Base-by-base conservation (phyloP, 164 flowering plant genomes). In the Piper betle region DNA sequence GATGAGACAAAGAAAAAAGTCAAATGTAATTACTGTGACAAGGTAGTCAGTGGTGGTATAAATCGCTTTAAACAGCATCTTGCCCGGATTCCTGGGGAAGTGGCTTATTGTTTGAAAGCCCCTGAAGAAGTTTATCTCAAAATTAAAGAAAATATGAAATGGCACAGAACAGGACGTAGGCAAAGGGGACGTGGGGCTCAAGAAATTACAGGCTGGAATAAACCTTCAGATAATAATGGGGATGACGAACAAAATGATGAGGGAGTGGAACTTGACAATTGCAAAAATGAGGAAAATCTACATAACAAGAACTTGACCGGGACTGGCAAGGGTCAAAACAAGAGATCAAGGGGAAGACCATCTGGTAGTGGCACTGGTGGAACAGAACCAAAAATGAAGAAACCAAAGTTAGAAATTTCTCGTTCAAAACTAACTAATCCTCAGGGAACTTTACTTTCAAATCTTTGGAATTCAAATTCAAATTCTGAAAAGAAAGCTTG, bases 1-100 rank as follows among this genome's bases (percentile, higher is more conserved):
- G 97, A 92, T 66, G 96, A 91, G 55, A 87, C 87, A 66, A 85
- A 85, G 59, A 83, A 73, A 68, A 89, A 86, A 75, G 89, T 86
- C 4, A 84, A 84, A 69, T 86, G 89, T 73, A 86, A 84, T 67
- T 84, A 81, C 62, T 86, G 94, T 71, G 84, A 82, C 43, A 84
- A 81, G 72, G 64, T 80, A 52, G 79, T 86, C 55, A 81, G 88
- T 71, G 87, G 94, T 17, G 89, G 89, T 63, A 86, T 86, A 66
- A 86, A 84, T 68, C 75, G 87, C 55, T 84, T 86, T 60, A 86
- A 84, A 71, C 94, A 86, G 60, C 94, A 86, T 72, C 72, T 86
- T 25, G 94, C 94, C 50, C 74, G 84, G 71, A 84, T 86, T 64
- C 85, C 86, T 55, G 89, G 94, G 50, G 94, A 86, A 75, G 87